Evolutionary conservation across 2,329 filamentous ascomycete genomes (phyloP), one percentile per base, ranked within the genome.

Genomic region (Venturia carpophila): DNA sequence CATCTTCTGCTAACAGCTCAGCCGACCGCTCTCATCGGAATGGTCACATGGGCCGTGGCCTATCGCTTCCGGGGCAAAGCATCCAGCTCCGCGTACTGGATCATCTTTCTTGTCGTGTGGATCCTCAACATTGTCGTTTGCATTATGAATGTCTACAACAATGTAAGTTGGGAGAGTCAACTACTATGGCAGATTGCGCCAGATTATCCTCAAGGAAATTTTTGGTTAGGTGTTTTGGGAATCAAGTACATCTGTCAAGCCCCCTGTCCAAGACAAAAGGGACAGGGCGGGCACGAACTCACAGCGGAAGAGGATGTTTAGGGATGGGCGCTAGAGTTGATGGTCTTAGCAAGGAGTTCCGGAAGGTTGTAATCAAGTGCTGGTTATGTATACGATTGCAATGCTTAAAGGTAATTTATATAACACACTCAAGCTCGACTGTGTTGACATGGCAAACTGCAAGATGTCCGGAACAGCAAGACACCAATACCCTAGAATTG

Each of bases 31-130:
- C 52, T 58, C 19, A 58, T 58, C 6, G 52, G 52, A 2, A 58
- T 58, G 52, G 52, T 58, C 10, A 58, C 52, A 19, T 58, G 52
- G 52, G 52, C 52, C 27, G 52, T 58, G 6, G 52, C 52, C 15
- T 58, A 58, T n/a, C 52, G 52, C 52, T 58, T 58, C 52, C 52
- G 52, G 9, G 52, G 52, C 52, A 58, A 58, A 58, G 52, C 52
- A 19, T 58, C 52, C 27, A 58, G 52, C 52, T 37, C 52, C 13
- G 52, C 52, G 0, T 58, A 58, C 52, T 58, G 52, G 52, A 58
- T 58, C 52, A 58, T 58, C 19, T 58, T 58, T 27, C 30, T 58
- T 15, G 52, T 58, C 9, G 52, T 58, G 15, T 58, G 52, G 52
- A 58, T 58, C 19, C 19, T 58, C 17, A 58, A 58, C 19, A 37